Base-by-base conservation (phyloP, 352 stramenopile genomes). In the Pythium myriotylum region DNA sequence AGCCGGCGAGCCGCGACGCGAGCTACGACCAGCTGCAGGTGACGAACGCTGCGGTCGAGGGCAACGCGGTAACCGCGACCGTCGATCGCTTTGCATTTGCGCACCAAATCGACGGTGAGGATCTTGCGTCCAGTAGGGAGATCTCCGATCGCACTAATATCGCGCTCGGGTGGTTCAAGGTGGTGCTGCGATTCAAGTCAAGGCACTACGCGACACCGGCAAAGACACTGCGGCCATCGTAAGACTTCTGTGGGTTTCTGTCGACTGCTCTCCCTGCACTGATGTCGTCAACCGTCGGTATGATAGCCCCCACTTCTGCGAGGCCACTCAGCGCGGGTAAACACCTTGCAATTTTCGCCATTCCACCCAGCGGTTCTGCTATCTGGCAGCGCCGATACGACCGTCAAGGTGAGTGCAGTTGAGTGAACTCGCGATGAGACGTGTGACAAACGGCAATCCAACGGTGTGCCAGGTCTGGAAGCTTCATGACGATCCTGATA, bases 21-120 rank as follows among this genome's bases (percentile, higher is more conserved):
- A 76, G 62, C 56, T 94, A 78, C 53, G 81, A 92, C 39, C 77
- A 86, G 56, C 68, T 94, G 46, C 81, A 91, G 51, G 72, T 90
- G 39, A 77, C 74, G 20, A 55, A 48, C 6, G 62, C 69, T 27
- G 60, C 67, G 5, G 59, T 82, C 9, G 84, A 91, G 19, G 71
- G 72, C 66, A 86, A 76, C 57, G 61, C 71, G 12, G 46, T 92
- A 35, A 65, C 79, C 3, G 74, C 72, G 20, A 74, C 76, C 0
- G 26, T 41, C 42, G 65, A 75, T 29, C 71, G 67, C 55, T 78
- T 91, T 32, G 82, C 83, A 0, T 94, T 92, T 29, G 63, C 74
- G 20, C 83, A 92, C 54, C 73, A 83, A 37, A 79, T 82, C 60
- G 78, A 92, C 45, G 74, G 72, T 83, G 19, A 33, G 29, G 26